Evolutionary conservation across 2,329 filamentous ascomycete genomes (phyloP), one percentile per base, ranked within the genome.

Genomic region (Botrytis deweyae): DNA sequence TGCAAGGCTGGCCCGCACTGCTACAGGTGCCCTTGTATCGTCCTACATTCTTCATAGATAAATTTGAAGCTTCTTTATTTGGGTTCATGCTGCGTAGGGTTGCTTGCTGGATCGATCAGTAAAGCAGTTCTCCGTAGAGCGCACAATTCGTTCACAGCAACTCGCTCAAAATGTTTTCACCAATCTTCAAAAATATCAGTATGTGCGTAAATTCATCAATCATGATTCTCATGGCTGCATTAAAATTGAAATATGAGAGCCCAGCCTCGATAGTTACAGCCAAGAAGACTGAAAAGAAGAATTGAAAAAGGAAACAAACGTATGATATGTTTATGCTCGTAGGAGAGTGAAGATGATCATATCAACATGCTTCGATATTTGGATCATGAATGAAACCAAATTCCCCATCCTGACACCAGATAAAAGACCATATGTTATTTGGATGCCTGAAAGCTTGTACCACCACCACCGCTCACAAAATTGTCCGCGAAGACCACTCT

Each of bases 211-310:
- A 68, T 62, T 72, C 70, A 72, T 72, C 18, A 68, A 29, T 58
- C 52, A 33, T 72, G 25, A 68, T 29, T 61, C 70, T 72, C 64
- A 58, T 72, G 40, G 38, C 52, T 68, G 64, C 52, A 72, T 72
- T 72, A 62, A 40, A 72, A 61, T 46, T 49, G 29, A 33, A 67
- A 42, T 67, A 44, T 58, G 25, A 55, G 22, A 67, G 38, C 25
- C 20, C 46, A 42, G 33, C n/a, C 22, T 67, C 22, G 36, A 38
- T 18, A 38, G 29, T 25, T 38, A n/a, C 25, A 42, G 62, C 22
- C 49, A 46, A 72, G 55, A 40, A 67, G 4, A 14, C 29, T 22
- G 25, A 59, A 68, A 66, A 25, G n/a, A 20, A 68, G 63, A 68
- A 61, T 59, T 5, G 62, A 44, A 38, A 61, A 68, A 33, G 44